Evolutionary conservation across 768 basidiomycete species (phyloP).

Genomic region (Pisolithus albus): DNA sequence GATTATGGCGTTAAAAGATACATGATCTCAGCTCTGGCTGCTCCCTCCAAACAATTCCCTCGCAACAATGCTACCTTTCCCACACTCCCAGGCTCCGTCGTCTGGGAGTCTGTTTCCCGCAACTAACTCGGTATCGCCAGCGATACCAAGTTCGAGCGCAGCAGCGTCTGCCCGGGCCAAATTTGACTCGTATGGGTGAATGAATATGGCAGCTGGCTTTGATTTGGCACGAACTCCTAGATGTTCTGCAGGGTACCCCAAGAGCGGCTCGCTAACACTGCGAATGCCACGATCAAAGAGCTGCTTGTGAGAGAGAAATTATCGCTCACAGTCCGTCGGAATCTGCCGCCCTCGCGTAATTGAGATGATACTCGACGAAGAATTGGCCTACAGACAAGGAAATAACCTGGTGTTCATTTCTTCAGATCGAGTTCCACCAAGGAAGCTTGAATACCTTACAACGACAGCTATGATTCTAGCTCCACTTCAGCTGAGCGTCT

Average conservation of each 20-base stretch:
- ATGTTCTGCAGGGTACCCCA: constrained; percentile 13
- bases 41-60: constrained; percentile 35
- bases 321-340: constrained; percentile 16
- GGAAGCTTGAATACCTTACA: constrained; percentile 8
- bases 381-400: constrained; percentile 55
- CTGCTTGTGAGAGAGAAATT: neutral
- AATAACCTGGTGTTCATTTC: constrained; percentile 36
- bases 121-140: constrained; percentile 43
- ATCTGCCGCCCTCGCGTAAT: constrained; percentile 9
- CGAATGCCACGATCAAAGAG: neutral
- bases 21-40: neutral
- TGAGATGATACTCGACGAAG: constrained; percentile 34
- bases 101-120: constrained; percentile 30
- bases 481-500: neutral
- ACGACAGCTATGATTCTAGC: constrained; percentile 21
- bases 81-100: constrained; percentile 44
- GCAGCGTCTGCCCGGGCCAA: constrained; percentile 59
- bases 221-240: constrained; percentile 41
- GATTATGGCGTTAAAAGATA: neutral
- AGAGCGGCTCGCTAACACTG: constrained; percentile 21
- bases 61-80: constrained; percentile 45
- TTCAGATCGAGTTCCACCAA: neutral
- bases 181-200: constrained; percentile 58
- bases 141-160: constrained; percentile 49
- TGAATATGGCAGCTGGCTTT: constrained; percentile 54